Evolutionary conservation across 768 basidiomycete genomes (phyloP).

Genomic region (Collybiopsis confluens): DNA sequence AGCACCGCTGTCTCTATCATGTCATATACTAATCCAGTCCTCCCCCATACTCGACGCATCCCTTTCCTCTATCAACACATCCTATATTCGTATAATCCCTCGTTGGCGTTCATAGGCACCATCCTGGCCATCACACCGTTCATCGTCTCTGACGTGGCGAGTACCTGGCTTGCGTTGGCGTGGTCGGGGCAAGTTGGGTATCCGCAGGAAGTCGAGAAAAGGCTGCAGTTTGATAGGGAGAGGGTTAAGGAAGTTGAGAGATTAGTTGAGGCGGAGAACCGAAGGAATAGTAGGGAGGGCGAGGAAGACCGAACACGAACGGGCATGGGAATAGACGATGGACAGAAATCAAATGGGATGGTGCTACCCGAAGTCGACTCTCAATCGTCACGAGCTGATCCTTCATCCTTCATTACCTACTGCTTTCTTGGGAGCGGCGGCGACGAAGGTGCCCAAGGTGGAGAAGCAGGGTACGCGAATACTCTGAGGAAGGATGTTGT

Average conservation of each 20-base stretch:
- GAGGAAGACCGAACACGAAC: background rate
- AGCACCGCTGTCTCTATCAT: background rate
- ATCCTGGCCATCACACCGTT: slow-evolving; percentile 43
- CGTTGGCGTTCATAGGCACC: slow-evolving; percentile 42
- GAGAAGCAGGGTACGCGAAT: slow-evolving; percentile 32
- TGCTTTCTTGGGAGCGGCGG: slow-evolving; percentile 23
- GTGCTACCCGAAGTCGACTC: slow-evolving; percentile 15
- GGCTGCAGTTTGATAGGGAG: slow-evolving; percentile 33
- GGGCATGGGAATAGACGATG: too few species aligned
- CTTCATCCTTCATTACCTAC: slow-evolving; percentile 31
- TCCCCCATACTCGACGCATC: slow-evolving; percentile 23
- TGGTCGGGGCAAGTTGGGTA: slow-evolving; percentile 30
- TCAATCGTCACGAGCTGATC: background rate
- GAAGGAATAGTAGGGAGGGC: background rate
- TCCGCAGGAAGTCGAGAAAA: slow-evolving; percentile 27
- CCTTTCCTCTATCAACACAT: slow-evolving; percentile 42
- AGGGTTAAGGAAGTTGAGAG: slow-evolving; percentile 23
- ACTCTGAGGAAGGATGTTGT: slow-evolving; percentile 29
- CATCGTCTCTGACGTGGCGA: slow-evolving; percentile 42
- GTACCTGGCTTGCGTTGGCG: slow-evolving; percentile 43
- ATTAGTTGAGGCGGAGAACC: background rate
- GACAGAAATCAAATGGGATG: too few species aligned
- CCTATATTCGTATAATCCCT: slow-evolving; percentile 41
- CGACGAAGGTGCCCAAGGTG: background rate
- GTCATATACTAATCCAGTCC: background rate